Evolutionary conservation across 2,329 filamentous ascomycete species (phyloP).

Genomic region (Diatrype stigma): DNA sequence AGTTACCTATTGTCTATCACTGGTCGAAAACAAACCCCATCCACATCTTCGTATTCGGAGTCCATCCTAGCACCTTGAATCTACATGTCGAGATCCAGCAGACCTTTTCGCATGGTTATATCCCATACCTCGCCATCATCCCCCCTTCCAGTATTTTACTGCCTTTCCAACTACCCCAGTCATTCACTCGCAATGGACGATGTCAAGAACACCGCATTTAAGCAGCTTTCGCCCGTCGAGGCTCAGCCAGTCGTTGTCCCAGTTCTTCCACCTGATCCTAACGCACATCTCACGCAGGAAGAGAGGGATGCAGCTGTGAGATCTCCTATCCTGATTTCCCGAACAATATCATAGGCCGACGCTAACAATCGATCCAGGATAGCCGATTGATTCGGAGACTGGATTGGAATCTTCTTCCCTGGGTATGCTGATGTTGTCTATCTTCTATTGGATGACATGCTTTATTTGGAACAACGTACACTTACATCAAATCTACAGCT

Average conservation of each 20-base stretch:
- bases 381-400: slow-evolving; percentile 27
- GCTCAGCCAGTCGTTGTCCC: slow-evolving; percentile 7
- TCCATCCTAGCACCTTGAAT: no score
- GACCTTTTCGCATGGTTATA: no score
- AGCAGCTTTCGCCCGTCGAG: slow-evolving; percentile 18
- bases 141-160: neutral
- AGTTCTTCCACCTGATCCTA: slow-evolving; percentile 43
- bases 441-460: no score
- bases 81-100: no score
- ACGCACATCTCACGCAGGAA: slow-evolving; percentile 52
- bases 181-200: slow-evolving; percentile 21
- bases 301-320: slow-evolving; percentile 52
- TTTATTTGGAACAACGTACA: neutral
- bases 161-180: neutral
- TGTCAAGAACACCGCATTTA: slow-evolving; percentile 21
- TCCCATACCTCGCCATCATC: neutral
- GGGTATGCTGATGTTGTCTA: slow-evolving; percentile 29
- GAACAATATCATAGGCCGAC: no score
- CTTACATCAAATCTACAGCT: slow-evolving; percentile 36
- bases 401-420: slow-evolving; percentile 31
- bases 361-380: slow-evolving; percentile 22
- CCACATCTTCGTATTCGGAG: no score
- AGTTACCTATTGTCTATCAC: no score
- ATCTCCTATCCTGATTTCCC: neutral
- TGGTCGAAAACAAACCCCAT: no score